These are phyloP conservation scores for Kregervanrija delftensis DNA, from an alignment of 805 yeast genomes.

Conservation along the genomic window DNA sequence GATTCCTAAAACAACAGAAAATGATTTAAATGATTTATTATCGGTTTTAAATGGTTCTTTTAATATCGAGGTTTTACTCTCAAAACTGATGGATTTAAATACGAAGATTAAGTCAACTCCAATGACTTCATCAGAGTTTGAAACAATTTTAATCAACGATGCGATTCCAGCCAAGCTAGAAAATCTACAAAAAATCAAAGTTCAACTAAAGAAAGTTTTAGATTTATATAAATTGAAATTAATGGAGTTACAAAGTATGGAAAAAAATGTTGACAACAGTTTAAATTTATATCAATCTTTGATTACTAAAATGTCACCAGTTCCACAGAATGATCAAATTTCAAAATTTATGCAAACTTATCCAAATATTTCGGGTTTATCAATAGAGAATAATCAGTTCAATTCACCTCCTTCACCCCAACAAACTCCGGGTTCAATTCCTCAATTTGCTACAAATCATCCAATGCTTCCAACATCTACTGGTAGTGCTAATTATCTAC, in stretches of 20 bases:
- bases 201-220: constrained; percentile 64
- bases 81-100: constrained; percentile 37
- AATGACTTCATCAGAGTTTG: constrained; percentile 27
- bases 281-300: constrained; percentile 62
- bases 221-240: constrained; percentile 72
- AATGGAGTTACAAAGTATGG: constrained; percentile 69
- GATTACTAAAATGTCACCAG: constrained; percentile 17
- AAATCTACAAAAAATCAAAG: constrained; percentile 63
- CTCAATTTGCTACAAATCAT: neutral
- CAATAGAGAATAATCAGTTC: constrained; percentile 1
- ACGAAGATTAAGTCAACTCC: constrained; percentile 30
- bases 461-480: too few species aligned
- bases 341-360: constrained; percentile 8
- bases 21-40: constrained; percentile 47
- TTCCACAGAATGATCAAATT: constrained; percentile 9
- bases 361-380: constrained; percentile 11
- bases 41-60: constrained; percentile 44
- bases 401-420: constrained; percentile 1
- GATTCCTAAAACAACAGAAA: constrained; percentile 55
- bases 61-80: constrained; percentile 65
- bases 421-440: neutral
- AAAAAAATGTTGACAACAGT: constrained; percentile 64
- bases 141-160: constrained; percentile 43
- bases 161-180: constrained; percentile 67
- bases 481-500: neutral